Percentiles rank a stretch among this genome's conserved stretches.
phyloP scores from a whole-genome alignment of 129 eudicot genomes.

The Ambrosia artemisiifolia region DNA sequence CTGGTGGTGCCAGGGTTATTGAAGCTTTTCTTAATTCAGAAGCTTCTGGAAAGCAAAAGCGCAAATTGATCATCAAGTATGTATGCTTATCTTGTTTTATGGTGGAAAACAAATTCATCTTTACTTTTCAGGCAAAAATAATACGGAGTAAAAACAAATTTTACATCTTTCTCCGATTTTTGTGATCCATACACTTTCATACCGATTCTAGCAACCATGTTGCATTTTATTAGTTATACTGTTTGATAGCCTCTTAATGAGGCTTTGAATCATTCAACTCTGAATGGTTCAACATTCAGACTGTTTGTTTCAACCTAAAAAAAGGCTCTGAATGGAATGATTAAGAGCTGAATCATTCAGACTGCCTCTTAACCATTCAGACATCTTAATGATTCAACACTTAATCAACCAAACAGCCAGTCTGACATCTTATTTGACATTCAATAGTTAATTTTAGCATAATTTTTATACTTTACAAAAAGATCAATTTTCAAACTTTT shows the following conservation, averaged over 20 bases:
- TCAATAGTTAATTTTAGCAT: background rate
- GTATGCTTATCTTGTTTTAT: conserved; percentile 8
- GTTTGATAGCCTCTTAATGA: too few relatives aligned
- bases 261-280: too few relatives aligned
- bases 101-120: background rate
- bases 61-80: conserved; percentile 75
- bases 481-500: too few relatives aligned
- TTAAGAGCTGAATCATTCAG: too few relatives aligned
- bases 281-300: too few relatives aligned
- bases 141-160: background rate
- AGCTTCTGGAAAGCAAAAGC: conserved; percentile 72
- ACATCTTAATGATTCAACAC: too few relatives aligned
- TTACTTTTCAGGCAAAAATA: background rate
- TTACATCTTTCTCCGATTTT: background rate
- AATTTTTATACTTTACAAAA: too few relatives aligned
- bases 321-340: too few relatives aligned
- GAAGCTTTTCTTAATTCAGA: conserved; percentile 89
- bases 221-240: background rate
- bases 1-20: conserved; percentile 87
- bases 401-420: too few relatives aligned
- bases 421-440: background rate
- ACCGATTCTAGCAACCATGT: background rate
- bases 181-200: background rate
- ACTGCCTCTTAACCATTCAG: too few relatives aligned
- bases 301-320: too few relatives aligned